A percentile compares a stretch with the other conserved stretches of the same genome.
Evolutionary conservation across 257 asterid species (phyloP).

Genomic region (Petunia secreta): DNA sequence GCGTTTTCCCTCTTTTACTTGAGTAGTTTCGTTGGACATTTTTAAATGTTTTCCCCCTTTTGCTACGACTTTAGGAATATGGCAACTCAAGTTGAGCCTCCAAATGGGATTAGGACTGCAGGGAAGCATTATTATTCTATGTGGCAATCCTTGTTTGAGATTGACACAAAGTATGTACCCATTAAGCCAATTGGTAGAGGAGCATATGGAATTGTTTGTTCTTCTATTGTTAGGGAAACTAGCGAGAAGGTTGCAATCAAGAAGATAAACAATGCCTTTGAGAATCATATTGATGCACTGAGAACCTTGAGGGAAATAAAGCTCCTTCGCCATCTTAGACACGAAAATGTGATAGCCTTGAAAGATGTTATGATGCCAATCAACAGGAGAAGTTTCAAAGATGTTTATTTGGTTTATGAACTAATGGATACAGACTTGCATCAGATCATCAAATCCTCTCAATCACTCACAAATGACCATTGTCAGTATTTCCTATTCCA

Average conservation of each 20-base stretch:
- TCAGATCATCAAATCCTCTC: constrained; percentile 67
- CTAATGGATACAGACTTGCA: constrained; percentile 72
- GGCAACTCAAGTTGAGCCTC: constrained; percentile 82
- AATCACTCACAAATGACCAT: constrained; percentile 61
- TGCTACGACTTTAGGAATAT: constrained; percentile 38
- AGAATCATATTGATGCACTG: constrained; percentile 64
- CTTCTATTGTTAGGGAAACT: constrained; percentile 62
- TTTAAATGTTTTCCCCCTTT: background rate
- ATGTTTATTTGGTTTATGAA: constrained; percentile 67
- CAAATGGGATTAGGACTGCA: constrained; percentile 49
- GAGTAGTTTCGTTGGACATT: background rate
- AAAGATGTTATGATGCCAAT: constrained; percentile 66
- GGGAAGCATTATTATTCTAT: constrained; percentile 67
- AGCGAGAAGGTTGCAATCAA: constrained; percentile 69
- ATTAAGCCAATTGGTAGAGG: constrained; percentile 77
- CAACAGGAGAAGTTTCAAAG: constrained; percentile 64
- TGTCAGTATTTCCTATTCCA: constrained; percentile 73
- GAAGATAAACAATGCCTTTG: constrained; percentile 65
- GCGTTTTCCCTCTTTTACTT: background rate
- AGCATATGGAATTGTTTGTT: constrained; percentile 72
- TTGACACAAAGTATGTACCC: constrained; percentile 66
- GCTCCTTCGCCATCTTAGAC: constrained; percentile 68
- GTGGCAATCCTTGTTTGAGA: constrained; percentile 72
- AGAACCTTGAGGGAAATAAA: constrained; percentile 67
- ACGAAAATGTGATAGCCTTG: constrained; percentile 66